These are phyloP conservation scores for Saussurea involucrata DNA, from an alignment of 129 eudicot genomes.

Conservation along the genomic window DNA sequence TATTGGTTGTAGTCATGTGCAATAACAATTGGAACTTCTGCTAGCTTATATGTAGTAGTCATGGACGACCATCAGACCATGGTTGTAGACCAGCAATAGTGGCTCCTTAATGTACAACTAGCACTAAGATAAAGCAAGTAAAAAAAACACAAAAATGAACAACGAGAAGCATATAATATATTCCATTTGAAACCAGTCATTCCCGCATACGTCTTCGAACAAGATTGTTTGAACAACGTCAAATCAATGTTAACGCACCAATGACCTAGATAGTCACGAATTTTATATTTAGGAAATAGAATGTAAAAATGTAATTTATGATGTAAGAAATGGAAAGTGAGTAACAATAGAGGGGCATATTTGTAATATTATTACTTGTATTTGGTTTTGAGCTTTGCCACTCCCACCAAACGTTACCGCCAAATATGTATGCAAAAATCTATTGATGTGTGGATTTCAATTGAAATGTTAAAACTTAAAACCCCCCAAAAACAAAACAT, in stretches of 20 bases:
- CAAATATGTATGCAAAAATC: slow-evolving; percentile 41
- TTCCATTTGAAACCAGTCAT: neutral
- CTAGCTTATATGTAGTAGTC: neutral
- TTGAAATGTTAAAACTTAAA: neutral
- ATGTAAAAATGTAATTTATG: neutral
- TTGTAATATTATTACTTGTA: neutral
- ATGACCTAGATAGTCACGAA: neutral
- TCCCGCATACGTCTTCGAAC: neutral
- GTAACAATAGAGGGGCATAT: slow-evolving; percentile 1
- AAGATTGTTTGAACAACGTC: neutral
- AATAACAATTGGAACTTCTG: neutral
- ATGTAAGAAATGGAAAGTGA: neutral
- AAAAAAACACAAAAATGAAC: neutral
- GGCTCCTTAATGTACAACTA: neutral
- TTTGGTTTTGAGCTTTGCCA: slow-evolving; percentile 24
- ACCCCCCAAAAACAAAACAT: neutral
- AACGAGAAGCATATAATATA: neutral
- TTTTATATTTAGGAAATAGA: neutral
- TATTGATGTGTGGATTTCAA: slow-evolving; percentile 5
- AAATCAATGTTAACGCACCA: no score
- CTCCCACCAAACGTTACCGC: slow-evolving; percentile 77
- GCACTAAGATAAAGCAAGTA: neutral
- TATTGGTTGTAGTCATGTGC: neutral
- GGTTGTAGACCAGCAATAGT: neutral
- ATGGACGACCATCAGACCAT: neutral